These are phyloP conservation scores for Solanum chacoense DNA, from an alignment of 305 asterid genomes.

Conservation along the genomic window DNA sequence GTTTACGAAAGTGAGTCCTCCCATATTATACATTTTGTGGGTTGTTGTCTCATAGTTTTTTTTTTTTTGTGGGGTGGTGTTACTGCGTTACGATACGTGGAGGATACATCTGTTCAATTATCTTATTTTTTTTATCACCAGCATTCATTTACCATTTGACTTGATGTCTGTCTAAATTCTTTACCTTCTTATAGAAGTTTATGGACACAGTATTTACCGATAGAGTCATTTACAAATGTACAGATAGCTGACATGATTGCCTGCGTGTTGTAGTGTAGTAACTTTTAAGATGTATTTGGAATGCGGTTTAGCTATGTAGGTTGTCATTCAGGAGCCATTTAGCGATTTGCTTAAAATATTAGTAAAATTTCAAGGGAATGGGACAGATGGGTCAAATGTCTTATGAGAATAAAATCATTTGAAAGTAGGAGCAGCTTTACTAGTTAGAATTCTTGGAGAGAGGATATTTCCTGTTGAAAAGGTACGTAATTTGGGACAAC, in stretches of 20 bases:
- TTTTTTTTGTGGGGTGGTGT: not conserved
- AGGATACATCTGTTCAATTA: not conserved
- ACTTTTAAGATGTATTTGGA: not conserved
- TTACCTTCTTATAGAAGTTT: not conserved
- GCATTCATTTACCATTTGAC: not conserved
- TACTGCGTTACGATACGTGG: not conserved
- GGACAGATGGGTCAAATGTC: not conserved
- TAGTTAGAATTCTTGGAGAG: not conserved
- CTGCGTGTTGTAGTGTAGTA: not conserved
- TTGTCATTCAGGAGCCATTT: not conserved
- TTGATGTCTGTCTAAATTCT: not conserved
- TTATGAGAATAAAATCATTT: not conserved
- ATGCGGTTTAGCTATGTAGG: not conserved
- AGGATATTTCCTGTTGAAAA: not conserved
- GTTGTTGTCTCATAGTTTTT: not conserved
- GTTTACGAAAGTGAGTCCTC: slow-evolving; percentile 45
- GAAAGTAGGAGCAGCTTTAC: not conserved
- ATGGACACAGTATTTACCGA: not conserved
- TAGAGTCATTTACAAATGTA: not conserved
- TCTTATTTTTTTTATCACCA: not conserved
- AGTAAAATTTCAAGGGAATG: not conserved
- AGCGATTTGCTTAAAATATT: not conserved
- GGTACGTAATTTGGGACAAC: not conserved
- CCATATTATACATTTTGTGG: not conserved
- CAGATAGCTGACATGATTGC: not conserved